A percentile compares a stretch with the other conserved stretches of the same genome.
Conservation (phyloP, 2,329 filamentous ascomycete genomes). For the Neurospora sp. region DNA sequence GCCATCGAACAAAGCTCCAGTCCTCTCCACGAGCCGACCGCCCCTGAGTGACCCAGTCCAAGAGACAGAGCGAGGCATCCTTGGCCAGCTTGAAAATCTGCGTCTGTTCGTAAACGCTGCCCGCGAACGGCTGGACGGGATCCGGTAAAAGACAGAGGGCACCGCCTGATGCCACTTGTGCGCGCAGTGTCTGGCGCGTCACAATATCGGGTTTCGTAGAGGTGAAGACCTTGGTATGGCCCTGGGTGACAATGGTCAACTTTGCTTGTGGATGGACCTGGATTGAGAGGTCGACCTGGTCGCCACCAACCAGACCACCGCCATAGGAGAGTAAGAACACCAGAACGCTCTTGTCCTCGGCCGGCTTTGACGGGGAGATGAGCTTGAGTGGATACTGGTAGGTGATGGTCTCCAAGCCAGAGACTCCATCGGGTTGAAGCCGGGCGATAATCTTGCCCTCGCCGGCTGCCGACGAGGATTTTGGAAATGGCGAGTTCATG, state of each 20-base stretch:
- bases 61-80: slow-evolving; percentile 59
- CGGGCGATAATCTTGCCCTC: slow-evolving; percentile 68
- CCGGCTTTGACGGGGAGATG: slow-evolving; percentile 65
- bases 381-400: slow-evolving; percentile 96
- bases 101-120: slow-evolving; percentile 73
- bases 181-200: slow-evolving; percentile 48
- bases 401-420: slow-evolving; percentile 62
- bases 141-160: slow-evolving; percentile 69
- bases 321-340: slow-evolving; percentile 92
- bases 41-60: slow-evolving; percentile 93
- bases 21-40: slow-evolving; percentile 76
- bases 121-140: slow-evolving; percentile 82
- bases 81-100: slow-evolving; percentile 63
- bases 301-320: slow-evolving; percentile 82
- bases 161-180: slow-evolving; percentile 39
- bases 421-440: slow-evolving; percentile 60
- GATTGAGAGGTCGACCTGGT: slow-evolving; percentile 66
- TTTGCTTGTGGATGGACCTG: slow-evolving; percentile 54
- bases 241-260: slow-evolving; percentile 60
- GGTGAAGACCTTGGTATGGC: slow-evolving; percentile 94
- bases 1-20: slow-evolving; percentile 76
- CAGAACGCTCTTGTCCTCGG: slow-evolving; percentile 57
- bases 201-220: slow-evolving; percentile 46
- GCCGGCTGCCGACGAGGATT: slow-evolving; percentile 64
- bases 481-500: slow-evolving; percentile 65